These are phyloP conservation scores for Pythium aristosporum DNA, from an alignment of 352 stramenopile genomes.

Conservation along the genomic window DNA sequence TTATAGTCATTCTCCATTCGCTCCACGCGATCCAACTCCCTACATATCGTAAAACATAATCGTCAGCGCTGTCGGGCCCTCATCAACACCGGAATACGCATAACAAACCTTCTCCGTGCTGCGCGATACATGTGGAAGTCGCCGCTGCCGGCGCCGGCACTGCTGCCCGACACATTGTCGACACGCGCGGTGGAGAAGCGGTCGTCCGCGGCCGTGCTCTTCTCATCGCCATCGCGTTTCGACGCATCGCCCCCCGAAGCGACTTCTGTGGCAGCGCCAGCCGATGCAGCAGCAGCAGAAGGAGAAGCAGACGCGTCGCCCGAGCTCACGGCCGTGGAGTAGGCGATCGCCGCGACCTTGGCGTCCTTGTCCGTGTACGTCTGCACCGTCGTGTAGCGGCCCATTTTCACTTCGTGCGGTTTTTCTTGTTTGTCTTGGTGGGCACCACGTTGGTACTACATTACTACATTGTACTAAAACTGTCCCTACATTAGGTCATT, in stretches of 20 bases:
- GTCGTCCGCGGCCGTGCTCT: slow-evolving; percentile 23
- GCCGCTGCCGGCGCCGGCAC: slow-evolving; percentile 91
- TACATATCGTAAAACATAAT: slow-evolving; percentile 11
- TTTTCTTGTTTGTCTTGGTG: background rate
- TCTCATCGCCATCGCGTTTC: slow-evolving; percentile 8
- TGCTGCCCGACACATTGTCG: slow-evolving; percentile 95
- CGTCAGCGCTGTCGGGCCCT: background rate
- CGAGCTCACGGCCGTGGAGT: slow-evolving; percentile 24
- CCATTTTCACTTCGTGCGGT: slow-evolving; percentile 32
- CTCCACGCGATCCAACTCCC: slow-evolving; percentile 91
- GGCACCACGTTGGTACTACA: background rate
- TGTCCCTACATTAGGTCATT: background rate
- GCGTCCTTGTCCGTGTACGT: slow-evolving; percentile 84
- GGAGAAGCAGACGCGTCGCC: background rate
- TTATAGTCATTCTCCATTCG: slow-evolving; percentile 86
- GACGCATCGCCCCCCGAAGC: background rate
- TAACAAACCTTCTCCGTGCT: slow-evolving; percentile 68
- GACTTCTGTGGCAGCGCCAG: background rate
- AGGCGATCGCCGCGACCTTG: slow-evolving; percentile 66
- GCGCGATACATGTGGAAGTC: slow-evolving; percentile 98
- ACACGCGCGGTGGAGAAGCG: slow-evolving; percentile 78
- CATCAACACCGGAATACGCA: background rate
- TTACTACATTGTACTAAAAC: background rate
- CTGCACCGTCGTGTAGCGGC: slow-evolving; percentile 79
- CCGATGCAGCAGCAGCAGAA: background rate